These are phyloP conservation scores for Ascochyta pisi DNA, from an alignment of 2,329 filamentous ascomycete genomes.

Conservation along the genomic window DNA sequence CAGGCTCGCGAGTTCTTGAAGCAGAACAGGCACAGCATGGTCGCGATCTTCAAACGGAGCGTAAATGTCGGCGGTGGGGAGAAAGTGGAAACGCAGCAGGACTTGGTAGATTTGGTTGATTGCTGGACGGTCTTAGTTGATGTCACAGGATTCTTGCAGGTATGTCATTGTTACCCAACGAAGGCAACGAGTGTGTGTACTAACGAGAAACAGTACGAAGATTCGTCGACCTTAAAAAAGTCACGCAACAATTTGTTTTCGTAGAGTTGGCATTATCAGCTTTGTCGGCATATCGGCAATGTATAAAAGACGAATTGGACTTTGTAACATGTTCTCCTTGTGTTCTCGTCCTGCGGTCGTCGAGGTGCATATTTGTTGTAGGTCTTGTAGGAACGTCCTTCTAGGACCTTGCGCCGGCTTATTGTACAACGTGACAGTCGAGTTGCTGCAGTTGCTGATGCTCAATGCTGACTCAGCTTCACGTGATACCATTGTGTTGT, in stretches of 20 bases:
- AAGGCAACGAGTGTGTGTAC: neutral
- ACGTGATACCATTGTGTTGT: too few species aligned
- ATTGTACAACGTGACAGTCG: too few species aligned
- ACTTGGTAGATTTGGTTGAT: slow-evolving; percentile 79
- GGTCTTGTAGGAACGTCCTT: too few species aligned
- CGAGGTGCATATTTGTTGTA: too few species aligned
- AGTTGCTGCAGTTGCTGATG: too few species aligned
- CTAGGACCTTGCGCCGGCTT: too few species aligned
- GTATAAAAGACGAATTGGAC: neutral
- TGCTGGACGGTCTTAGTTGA: slow-evolving; percentile 83
- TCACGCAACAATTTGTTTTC: slow-evolving; percentile 34
- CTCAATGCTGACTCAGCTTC: too few species aligned
- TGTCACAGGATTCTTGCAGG: slow-evolving; percentile 85
- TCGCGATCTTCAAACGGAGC: slow-evolving; percentile 88
- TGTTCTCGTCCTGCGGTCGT: too few species aligned
- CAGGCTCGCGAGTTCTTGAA: slow-evolving; percentile 81
- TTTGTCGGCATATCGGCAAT: neutral
- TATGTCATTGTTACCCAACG: slow-evolving; percentile 50
- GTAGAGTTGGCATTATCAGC: neutral
- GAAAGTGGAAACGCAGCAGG: slow-evolving; percentile 65
- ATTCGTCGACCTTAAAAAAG: slow-evolving; percentile 34
- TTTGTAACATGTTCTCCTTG: neutral
- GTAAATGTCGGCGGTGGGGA: slow-evolving; percentile 70
- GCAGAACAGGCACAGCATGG: slow-evolving; percentile 82
- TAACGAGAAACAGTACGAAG: slow-evolving; percentile 36